Evolutionary conservation across 768 basidiomycete species (phyloP).

Genomic region (Dioszegia hungarica): DNA sequence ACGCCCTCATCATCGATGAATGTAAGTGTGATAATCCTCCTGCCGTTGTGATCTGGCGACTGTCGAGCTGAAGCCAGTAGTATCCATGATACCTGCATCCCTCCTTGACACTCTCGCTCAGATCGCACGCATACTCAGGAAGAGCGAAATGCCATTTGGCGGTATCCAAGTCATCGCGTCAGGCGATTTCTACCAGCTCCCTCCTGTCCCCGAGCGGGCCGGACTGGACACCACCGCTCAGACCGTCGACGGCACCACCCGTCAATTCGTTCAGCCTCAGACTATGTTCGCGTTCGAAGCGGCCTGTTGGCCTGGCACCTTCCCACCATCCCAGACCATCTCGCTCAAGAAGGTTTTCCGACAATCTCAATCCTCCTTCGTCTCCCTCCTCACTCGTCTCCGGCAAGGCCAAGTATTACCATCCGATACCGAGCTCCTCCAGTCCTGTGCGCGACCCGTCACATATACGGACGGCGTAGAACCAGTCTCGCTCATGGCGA

Average conservation of each 20-base stretch:
- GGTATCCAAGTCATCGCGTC: constrained; percentile 48
- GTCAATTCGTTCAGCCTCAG: constrained; percentile 3
- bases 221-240: not conserved
- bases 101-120: constrained; percentile 49
- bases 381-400: constrained; percentile 44
- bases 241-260: too few species aligned
- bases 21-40: constrained; percentile 31
- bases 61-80: constrained; percentile 9
- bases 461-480: constrained; percentile 34
- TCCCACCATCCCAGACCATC: constrained; percentile 28
- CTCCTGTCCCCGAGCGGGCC: constrained; percentile 44
- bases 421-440: constrained; percentile 20
- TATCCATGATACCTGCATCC: constrained; percentile 48
- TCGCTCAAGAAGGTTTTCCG: constrained; percentile 45
- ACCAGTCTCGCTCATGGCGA: constrained; percentile 34
- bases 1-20: constrained; percentile 46
- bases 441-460: constrained; percentile 23
- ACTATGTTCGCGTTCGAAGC: constrained; percentile 48
- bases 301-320: constrained; percentile 35
- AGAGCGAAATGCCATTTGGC: constrained; percentile 42
- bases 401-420: constrained; percentile 35
- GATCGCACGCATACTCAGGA: constrained; percentile 43
- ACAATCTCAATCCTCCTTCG: constrained; percentile 43
- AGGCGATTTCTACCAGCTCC: constrained; percentile 52
- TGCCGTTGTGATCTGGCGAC: not conserved